Percentiles rank a stretch among this genome's conserved stretches.
These are phyloP conservation scores for Phytophthora uliginosa DNA, from an alignment of 352 stramenopile species.

Conservation along the genomic window DNA sequence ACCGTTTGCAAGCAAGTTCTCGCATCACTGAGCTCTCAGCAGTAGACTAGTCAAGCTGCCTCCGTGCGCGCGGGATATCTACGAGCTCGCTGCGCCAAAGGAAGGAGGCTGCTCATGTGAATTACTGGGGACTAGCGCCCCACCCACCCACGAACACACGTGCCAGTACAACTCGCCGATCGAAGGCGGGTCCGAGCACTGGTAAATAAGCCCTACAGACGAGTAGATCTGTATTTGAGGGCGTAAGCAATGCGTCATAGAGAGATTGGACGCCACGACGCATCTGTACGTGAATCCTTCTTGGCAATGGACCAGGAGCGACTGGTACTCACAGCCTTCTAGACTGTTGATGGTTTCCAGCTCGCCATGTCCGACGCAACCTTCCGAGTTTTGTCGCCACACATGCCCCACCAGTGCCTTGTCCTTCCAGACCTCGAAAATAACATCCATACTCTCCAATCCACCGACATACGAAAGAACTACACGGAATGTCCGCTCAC, in stretches of 20 bases:
- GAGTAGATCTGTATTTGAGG: slow-evolving; percentile 69
- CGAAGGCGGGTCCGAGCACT: slow-evolving; percentile 42
- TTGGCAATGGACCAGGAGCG: slow-evolving; percentile 39
- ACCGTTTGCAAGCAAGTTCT: slow-evolving; percentile 49
- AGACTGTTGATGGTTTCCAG: slow-evolving; percentile 40
- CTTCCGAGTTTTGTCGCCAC: slow-evolving; percentile 30
- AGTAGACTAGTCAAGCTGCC: slow-evolving; percentile 14
- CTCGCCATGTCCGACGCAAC: slow-evolving; percentile 29
- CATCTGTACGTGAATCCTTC: slow-evolving; percentile 49
- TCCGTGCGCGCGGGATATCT: slow-evolving; percentile 3
- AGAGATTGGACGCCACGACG: slow-evolving; percentile 45
- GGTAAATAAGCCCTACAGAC: slow-evolving; percentile 49
- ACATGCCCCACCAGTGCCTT: slow-evolving; percentile 26
- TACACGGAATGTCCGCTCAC: slow-evolving; percentile 41
- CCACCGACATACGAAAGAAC: slow-evolving; percentile 60
- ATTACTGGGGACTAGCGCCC: slow-evolving; percentile 36
- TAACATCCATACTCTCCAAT: slow-evolving; percentile 46
- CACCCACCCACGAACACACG: slow-evolving; percentile 58
- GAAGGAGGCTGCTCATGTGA: slow-evolving; percentile 21
- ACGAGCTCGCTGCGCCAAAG: slow-evolving; percentile 2
- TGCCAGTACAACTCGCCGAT: slow-evolving; percentile 60
- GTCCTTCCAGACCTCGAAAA: slow-evolving; percentile 57
- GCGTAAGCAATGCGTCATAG: slow-evolving; percentile 29
- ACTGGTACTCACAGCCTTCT: slow-evolving; percentile 52
- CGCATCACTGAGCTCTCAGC: slow-evolving; percentile 30